Percentiles rank a stretch among this genome's conserved stretches.
Evolutionary conservation across 2,329 filamentous ascomycete species (phyloP).

Genomic region (Pseudocercospora crystallina): DNA sequence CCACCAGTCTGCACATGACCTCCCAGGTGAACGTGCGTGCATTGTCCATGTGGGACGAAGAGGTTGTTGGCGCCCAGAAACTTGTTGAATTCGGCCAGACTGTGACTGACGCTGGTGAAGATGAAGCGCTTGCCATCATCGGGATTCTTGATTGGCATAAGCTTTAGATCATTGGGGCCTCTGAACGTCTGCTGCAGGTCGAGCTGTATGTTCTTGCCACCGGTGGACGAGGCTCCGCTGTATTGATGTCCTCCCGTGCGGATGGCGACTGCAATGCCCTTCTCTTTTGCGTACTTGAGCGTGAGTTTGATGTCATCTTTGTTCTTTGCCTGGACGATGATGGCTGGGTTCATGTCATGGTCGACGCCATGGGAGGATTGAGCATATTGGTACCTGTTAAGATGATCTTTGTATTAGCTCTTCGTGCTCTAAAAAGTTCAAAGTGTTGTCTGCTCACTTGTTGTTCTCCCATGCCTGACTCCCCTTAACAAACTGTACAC

Average conservation of each 20-base stretch:
- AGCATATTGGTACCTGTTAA: constrained; percentile 9
- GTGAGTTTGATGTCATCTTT: constrained; percentile 45
- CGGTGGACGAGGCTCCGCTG: constrained; percentile 50
- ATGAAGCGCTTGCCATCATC: constrained; percentile 40
- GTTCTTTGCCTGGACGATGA: constrained; percentile 47
- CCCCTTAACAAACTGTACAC: constrained; percentile 4
- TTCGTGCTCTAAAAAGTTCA: too few species aligned
- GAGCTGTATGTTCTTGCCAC: constrained; percentile 48
- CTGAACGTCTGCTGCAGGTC: constrained; percentile 45
- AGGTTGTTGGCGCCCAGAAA: constrained; percentile 43
- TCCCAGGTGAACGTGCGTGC: constrained; percentile 47
- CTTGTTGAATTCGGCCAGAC: constrained; percentile 44
- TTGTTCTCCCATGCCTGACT: constrained; percentile 8
- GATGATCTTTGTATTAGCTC: not conserved
- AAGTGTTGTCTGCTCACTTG: not conserved
- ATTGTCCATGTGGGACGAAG: constrained; percentile 51
- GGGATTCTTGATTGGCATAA: not conserved
- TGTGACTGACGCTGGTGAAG: constrained; percentile 63
- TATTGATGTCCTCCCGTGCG: constrained; percentile 53
- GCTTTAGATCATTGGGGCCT: constrained; percentile 2
- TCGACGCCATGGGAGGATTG: constrained; percentile 5
- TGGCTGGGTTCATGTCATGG: constrained; percentile 36
- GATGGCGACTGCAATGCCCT: constrained; percentile 47
- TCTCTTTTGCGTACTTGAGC: constrained; percentile 43
- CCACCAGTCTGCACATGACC: constrained; percentile 52